A percentile compares a stretch with the other conserved stretches of the same genome.
These are phyloP conservation scores for Fusarium praegraminearum DNA, from an alignment of 2,329 filamentous ascomycete species.

Conservation along the genomic window DNA sequence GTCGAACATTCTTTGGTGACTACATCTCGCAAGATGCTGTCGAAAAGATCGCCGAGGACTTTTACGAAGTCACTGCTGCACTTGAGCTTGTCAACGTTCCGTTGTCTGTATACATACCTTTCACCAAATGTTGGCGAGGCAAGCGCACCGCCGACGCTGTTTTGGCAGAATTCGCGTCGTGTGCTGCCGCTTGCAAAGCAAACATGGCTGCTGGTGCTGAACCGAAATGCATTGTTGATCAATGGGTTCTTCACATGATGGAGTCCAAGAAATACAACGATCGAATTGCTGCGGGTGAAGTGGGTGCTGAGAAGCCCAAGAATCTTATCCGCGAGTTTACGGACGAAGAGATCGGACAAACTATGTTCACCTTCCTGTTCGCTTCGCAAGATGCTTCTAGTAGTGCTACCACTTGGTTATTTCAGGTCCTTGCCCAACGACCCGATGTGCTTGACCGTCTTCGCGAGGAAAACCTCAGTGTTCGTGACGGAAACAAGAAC, in stretches of 20 bases:
- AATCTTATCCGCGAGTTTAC: slow-evolving; percentile 64
- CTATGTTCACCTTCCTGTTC: slow-evolving; percentile 66
- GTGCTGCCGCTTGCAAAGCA: slow-evolving; percentile 77
- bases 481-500: slow-evolving; percentile 56
- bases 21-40: slow-evolving; percentile 80
- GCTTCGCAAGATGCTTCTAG: slow-evolving; percentile 66
- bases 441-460: slow-evolving; percentile 61
- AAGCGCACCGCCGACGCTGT: slow-evolving; percentile 81
- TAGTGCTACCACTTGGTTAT: slow-evolving; percentile 65
- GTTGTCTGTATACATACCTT: slow-evolving; percentile 75
- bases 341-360: slow-evolving; percentile 62
- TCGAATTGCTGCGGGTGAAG: slow-evolving; percentile 69
- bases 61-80: slow-evolving; percentile 81
- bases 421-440: slow-evolving; percentile 63
- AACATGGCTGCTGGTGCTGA: slow-evolving; percentile 77
- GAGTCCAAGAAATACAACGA: slow-evolving; percentile 76
- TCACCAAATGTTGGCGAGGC: slow-evolving; percentile 80
- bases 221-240: slow-evolving; percentile 80
- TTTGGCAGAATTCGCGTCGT: slow-evolving; percentile 75
- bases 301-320: slow-evolving; percentile 55
- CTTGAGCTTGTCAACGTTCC: slow-evolving; percentile 86
- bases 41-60: slow-evolving; percentile 82
- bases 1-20: slow-evolving; percentile 82
- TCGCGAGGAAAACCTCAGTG: slow-evolving; percentile 61
- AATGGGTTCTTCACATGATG: slow-evolving; percentile 80